Base-by-base conservation (phyloP, 176 grass and related monocot species). In the Paspalum notatum region DNA sequence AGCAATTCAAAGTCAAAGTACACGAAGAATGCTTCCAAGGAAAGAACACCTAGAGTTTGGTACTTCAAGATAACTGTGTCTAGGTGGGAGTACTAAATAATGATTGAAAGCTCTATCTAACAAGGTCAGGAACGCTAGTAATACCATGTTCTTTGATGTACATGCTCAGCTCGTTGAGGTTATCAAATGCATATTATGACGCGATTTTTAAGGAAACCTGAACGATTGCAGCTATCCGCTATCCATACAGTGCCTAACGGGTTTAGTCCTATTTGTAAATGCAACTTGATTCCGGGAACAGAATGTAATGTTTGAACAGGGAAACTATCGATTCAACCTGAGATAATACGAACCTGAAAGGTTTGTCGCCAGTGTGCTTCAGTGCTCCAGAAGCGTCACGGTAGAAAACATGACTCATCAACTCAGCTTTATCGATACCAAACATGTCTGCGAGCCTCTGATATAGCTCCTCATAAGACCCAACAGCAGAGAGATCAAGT, bases 401-500 rank as follows among this genome's bases (percentile, higher is more conserved):
- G 84, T 96, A 99, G 74, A 91, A 86, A 41, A 99, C 85, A 71
- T 93, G 97, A 21, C 87, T 95, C 84, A 83, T 99, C 88, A 99
- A 45, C 79, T 99, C 91, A 9, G 89, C 85, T 54, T 93, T 93
- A 27, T 93, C 83, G 6, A 99, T 83, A 0, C 87, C 80, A 11
- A 99, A 99, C 97, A 99, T 99, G 79, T 96, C 88, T 13, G 93
- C 89, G 39, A 99, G 78, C 68, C 59, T 82, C 75, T 85, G 79
- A 66, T 99, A 91, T 8, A 99, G 48, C 54, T 99, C 93, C 51
- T 99, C 97, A 0, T 99, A 99, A 12, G 97, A 99, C 13, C 68
- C 82, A 83, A 99, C 82, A 67, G 70, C 84, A 7, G 93, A 65
- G 46, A 99, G 87, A 55, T 99, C 97, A 10, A 99, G 84, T 0